phyloP scores from a whole-genome alignment of 2,329 filamentous ascomycete species.

The Ophiocordyceps camponoti-leonardi region DNA sequence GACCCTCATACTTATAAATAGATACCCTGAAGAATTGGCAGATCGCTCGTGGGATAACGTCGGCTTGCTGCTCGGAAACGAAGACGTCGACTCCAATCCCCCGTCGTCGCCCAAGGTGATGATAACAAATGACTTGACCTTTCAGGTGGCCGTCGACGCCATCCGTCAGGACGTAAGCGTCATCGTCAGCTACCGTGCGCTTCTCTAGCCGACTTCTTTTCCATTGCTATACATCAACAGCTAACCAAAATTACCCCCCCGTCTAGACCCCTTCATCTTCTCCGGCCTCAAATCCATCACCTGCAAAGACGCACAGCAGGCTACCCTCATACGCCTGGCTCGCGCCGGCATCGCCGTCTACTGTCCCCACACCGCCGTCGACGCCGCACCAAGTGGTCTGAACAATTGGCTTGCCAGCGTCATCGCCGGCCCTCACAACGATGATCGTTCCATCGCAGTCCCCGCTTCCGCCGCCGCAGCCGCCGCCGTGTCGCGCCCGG shows the following conservation, averaged over 20 bases:
- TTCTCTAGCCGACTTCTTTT: no score
- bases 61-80: conserved; percentile 49
- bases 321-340: conserved; percentile 63
- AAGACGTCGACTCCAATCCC: conserved; percentile 11
- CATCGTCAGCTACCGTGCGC: conserved; percentile 71
- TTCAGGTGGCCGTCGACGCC: conserved; percentile 76
- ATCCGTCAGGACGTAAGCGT: conserved; percentile 60
- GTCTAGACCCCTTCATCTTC: conserved; percentile 86
- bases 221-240: no score
- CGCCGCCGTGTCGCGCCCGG: conserved; percentile 18
- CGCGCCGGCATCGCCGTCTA: conserved; percentile 88
- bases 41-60: conserved; percentile 94
- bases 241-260: background rate
- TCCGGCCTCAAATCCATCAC: conserved; percentile 79
- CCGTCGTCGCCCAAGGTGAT: conserved; percentile 21
- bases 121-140: conserved; percentile 76
- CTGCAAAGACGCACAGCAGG: conserved; percentile 69
- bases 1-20: no score
- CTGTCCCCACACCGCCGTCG: conserved; percentile 86
- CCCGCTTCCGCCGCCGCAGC: no score
- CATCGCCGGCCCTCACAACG: conserved; percentile 38
- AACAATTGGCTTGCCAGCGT: conserved; percentile 91
- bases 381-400: conserved; percentile 69
- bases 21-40: conserved; percentile 78
- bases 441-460: conserved; percentile 24